A percentile compares a stretch with the other conserved stretches of the same genome.
Conservation (phyloP, 2,329 filamentous ascomycete species). For the Pseudogymnoascus sp. region DNA sequence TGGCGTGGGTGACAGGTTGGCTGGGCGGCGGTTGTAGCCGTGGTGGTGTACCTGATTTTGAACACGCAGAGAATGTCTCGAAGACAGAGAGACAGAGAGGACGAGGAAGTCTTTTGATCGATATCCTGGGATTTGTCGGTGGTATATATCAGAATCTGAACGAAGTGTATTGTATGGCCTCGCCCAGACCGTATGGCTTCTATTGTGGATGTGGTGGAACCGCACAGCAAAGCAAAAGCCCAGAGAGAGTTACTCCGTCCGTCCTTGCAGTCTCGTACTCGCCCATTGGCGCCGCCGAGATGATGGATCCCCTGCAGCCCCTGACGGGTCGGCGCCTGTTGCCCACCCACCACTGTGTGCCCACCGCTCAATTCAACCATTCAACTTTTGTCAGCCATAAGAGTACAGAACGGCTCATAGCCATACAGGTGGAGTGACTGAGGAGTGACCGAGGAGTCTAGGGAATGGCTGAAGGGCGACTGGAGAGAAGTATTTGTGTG, state of each 20-base stretch:
- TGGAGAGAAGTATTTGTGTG: background rate
- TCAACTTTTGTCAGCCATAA: background rate
- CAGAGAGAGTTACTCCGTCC: background rate
- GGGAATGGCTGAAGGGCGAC: background rate
- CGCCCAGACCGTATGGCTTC: background rate
- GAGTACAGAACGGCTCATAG: background rate
- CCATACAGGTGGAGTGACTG: background rate
- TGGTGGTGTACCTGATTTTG: background rate
- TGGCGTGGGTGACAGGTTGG: background rate
- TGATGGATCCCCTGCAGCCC: background rate
- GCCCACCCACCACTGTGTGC: conserved; percentile 5
- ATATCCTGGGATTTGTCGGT: background rate
- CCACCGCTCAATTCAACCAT: background rate
- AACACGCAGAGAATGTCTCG: background rate
- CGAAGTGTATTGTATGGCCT: background rate
- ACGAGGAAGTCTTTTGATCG: background rate
- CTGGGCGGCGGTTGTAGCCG: background rate
- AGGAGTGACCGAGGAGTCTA: background rate
- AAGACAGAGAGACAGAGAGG: background rate
- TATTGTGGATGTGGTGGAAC: background rate
- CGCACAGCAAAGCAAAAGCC: background rate
- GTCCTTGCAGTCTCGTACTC: background rate
- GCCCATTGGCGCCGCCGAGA: background rate
- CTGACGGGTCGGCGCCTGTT: conserved; percentile 4
- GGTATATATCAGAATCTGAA: background rate